Conservation (phyloP, 495 filamentous ascomycete species). For the Neurospora intermedia region DNA sequence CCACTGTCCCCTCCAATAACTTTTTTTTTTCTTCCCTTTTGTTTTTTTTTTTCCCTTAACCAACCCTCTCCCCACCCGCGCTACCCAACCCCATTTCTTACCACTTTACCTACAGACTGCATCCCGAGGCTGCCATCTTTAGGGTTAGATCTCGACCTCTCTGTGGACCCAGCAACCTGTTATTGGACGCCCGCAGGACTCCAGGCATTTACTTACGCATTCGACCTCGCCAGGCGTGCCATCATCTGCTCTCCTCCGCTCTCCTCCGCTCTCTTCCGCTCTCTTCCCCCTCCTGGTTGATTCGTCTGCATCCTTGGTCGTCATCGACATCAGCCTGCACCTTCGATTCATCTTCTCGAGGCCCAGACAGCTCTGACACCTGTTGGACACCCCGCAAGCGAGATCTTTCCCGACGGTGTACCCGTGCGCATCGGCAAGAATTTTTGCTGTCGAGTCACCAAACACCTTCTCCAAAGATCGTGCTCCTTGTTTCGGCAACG, state of each 20-base stretch:
- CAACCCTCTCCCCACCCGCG: constrained; percentile 6
- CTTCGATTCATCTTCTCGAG: not conserved
- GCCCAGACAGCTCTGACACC: not conserved
- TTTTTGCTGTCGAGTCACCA: not conserved
- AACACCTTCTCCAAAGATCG: not conserved
- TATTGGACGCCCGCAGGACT: not conserved
- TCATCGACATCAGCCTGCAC: not conserved
- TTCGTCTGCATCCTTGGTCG: not conserved
- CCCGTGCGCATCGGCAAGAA: not conserved
- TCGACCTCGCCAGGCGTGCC: not conserved
- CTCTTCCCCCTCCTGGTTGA: not conserved
- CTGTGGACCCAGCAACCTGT: not conserved
- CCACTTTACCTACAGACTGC: constrained; percentile 8
- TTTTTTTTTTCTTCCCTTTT: constrained; percentile 18
- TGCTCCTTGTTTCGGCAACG: not conserved
- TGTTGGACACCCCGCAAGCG: not conserved
- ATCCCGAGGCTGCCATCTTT: constrained; percentile 9
- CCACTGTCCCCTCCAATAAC: constrained; percentile 8
- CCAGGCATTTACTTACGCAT: not conserved
- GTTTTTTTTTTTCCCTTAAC: not conserved
- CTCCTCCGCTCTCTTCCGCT: not conserved
- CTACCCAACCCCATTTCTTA: not conserved
- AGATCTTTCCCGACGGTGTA: not conserved
- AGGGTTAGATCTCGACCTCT: constrained; percentile 11
- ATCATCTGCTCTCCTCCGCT: not conserved